Conservation (phyloP, 305 asterid species). For the Plantago lanceolata region DNA sequence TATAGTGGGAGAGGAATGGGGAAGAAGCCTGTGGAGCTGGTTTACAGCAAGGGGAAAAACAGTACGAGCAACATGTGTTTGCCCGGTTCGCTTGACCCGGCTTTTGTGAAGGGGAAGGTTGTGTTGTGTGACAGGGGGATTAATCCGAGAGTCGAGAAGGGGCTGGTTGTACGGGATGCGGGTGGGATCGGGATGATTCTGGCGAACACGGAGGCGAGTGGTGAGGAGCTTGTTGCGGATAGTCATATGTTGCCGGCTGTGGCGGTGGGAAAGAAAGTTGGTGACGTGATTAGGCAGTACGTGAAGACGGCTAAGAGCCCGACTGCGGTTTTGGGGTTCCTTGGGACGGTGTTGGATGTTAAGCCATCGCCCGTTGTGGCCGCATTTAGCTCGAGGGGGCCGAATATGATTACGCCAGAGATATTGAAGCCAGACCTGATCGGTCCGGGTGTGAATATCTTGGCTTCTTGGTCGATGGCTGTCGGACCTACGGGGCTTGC, state of each 20-base stretch:
- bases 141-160: conserved; percentile 45
- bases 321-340: conserved; percentile 42
- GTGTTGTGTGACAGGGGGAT: conserved; percentile 54
- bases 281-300: conserved; percentile 45
- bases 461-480: conserved; percentile 62
- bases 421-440: conserved; percentile 74
- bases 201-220: conserved; percentile 56
- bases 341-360: conserved; percentile 61
- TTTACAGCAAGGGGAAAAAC: conserved; percentile 35
- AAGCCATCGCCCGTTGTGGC: conserved; percentile 84
- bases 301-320: conserved; percentile 33
- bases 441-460: conserved; percentile 68
- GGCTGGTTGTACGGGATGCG: conserved; percentile 44
- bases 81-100: conserved; percentile 41
- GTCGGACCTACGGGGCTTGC: conserved; percentile 51
- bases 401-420: conserved; percentile 57
- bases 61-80: conserved; percentile 41
- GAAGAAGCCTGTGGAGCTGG: conserved; percentile 27
- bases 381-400: conserved; percentile 74
- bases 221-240: conserved; percentile 62
- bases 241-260: conserved; percentile 52
- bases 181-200: conserved; percentile 64
- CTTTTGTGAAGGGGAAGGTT: conserved; percentile 47
- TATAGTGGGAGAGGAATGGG: conserved; percentile 58
- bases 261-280: conserved; percentile 43